These are phyloP conservation scores for Silene conica DNA, from an alignment of 148 eudicot genomes.

Conservation along the genomic window DNA sequence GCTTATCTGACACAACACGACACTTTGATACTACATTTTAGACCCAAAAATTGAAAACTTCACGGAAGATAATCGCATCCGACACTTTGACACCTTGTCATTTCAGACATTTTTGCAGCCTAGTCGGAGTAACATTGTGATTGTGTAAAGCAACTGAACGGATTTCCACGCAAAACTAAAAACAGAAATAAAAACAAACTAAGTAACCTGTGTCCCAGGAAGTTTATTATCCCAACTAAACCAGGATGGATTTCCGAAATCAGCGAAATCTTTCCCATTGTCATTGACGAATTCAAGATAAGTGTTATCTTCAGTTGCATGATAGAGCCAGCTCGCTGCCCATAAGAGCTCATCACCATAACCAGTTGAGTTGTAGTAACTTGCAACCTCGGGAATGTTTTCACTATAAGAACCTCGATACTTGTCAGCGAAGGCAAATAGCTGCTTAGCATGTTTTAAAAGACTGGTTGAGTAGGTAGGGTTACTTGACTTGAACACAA, in stretches of 20 bases:
- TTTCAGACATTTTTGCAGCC: no score
- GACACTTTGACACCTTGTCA: no score
- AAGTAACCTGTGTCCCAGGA: slow-evolving; percentile 76
- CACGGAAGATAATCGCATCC: no score
- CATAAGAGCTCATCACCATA: slow-evolving; percentile 94
- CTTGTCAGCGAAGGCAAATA: slow-evolving; percentile 68
- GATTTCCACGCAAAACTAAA: background rate
- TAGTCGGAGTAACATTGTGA: no score
- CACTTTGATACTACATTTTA: no score
- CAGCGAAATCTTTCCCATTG: slow-evolving; percentile 58
- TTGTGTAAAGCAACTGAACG: background rate
- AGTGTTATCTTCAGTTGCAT: slow-evolving; percentile 62
- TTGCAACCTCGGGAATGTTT: slow-evolving; percentile 70
- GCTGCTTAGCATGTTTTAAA: slow-evolving; percentile 66
- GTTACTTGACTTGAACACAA: slow-evolving; percentile 60
- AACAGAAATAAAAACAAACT: no score
- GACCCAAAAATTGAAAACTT: no score
- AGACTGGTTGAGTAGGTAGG: slow-evolving; percentile 58
- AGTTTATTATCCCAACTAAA: slow-evolving; percentile 96
- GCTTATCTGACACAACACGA: no score
- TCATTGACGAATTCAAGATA: slow-evolving; percentile 63
- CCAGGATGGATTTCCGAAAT: slow-evolving; percentile 81
- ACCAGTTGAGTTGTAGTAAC: slow-evolving; percentile 77
- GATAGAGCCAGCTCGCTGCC: slow-evolving; percentile 95
- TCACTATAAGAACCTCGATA: slow-evolving; percentile 61